A percentile compares a stretch with the other conserved stretches of the same genome.
Evolutionary conservation across 306 rosid species (phyloP).

Genomic region (Glycyrrhiza uralensis): DNA sequence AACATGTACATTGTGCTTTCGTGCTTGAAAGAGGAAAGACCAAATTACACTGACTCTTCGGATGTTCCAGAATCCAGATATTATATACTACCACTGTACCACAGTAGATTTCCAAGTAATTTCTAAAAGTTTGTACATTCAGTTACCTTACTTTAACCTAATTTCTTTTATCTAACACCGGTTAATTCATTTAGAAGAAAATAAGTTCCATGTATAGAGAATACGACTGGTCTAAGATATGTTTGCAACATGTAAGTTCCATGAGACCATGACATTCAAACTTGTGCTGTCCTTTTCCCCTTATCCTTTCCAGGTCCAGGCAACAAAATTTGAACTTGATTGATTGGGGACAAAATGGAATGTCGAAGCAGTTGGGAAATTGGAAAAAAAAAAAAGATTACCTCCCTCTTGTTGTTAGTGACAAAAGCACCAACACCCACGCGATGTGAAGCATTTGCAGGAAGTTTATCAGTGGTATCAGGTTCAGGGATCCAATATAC

Average conservation of each 20-base stretch:
- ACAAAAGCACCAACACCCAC: conserved; percentile 82
- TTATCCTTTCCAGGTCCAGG: no score
- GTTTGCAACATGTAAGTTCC: background rate
- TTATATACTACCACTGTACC: background rate
- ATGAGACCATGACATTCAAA: no score
- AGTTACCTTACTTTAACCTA: no score
- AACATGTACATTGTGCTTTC: background rate
- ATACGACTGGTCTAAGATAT: background rate
- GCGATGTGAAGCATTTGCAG: conserved; percentile 82
- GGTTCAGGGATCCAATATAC: conserved; percentile 68
- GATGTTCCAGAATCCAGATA: no score
- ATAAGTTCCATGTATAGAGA: background rate
- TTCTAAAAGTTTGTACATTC: no score
- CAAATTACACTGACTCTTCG: background rate
- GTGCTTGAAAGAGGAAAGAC: background rate
- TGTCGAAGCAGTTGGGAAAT: background rate
- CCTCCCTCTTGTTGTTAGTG: conserved; percentile 58
- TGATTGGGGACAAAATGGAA: background rate
- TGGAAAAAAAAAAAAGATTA: conserved; percentile 11
- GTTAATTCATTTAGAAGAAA: no score
- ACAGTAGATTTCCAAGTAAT: background rate
- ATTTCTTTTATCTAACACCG: no score
- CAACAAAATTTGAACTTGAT: background rate
- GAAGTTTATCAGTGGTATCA: conserved; percentile 47
- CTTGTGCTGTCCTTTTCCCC: no score